These are phyloP conservation scores for Lithospermum erythrorhizon DNA, from an alignment of 257 asterid genomes.

Conservation along the genomic window DNA sequence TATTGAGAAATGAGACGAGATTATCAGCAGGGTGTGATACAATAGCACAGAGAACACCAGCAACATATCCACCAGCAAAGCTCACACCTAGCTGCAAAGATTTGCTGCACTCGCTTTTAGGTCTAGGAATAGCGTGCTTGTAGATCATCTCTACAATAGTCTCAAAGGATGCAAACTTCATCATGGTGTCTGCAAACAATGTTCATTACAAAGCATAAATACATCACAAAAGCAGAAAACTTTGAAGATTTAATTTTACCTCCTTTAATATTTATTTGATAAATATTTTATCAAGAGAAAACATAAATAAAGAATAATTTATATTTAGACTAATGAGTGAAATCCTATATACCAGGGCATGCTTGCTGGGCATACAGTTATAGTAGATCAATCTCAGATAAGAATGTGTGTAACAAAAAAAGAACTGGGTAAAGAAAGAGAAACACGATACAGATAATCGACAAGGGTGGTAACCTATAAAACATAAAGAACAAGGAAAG, in stretches of 20 bases:
- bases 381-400: too few relatives aligned
- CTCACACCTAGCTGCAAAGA: constrained; percentile 73
- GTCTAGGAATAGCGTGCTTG: constrained; percentile 67
- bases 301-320: too few relatives aligned
- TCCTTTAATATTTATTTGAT: too few relatives aligned
- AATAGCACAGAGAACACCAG: constrained; percentile 78
- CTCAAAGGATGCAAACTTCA: constrained; percentile 89
- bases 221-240: background rate
- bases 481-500: too few relatives aligned
- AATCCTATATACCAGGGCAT: too few relatives aligned
- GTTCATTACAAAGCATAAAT: background rate
- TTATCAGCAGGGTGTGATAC: constrained; percentile 95
- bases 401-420: too few relatives aligned
- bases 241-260: background rate
- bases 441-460: too few relatives aligned
- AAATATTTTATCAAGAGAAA: too few relatives aligned
- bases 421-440: too few relatives aligned
- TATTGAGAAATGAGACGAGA: constrained; percentile 87
- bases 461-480: too few relatives aligned
- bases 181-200: constrained; percentile 64
- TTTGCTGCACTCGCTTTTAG: constrained; percentile 72
- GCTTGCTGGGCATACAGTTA: too few relatives aligned
- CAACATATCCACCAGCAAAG: constrained; percentile 79
- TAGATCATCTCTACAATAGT: constrained; percentile 61
- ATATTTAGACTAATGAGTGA: too few relatives aligned